Base-by-base conservation (phyloP, 2,329 filamentous ascomycete species). In the Nigrograna mackinnonii region DNA sequence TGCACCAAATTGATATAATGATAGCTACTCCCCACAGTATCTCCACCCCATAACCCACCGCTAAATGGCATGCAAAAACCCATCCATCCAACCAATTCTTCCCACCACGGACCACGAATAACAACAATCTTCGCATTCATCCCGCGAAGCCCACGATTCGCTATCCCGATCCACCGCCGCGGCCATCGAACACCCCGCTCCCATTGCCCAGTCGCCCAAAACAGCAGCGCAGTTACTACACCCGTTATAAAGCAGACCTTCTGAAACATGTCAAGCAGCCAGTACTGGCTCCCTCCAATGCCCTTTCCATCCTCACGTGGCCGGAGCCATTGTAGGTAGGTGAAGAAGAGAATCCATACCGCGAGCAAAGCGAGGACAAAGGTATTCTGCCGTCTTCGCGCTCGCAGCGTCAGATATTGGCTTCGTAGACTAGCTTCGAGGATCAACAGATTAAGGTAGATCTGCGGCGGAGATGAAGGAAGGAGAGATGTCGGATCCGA, bases 121-220 rank as follows among this genome's bases (percentile, higher is more conserved):
- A 97, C 80, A 40, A 99, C 91, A 35, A 99, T 85, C 73, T 99
- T 97, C 71, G 91, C 89, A 70, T 99, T 99, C 80, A 97, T 95
- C 41, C 82, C 87, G 47, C 94, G 81, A 50, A 99, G 76, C 11
- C 94, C 94, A 41, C 94, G 80, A 67, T 99, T 99, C 28, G 91
- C 88, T 48, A 91, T 85, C 54, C 80, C 84, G 55, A 97, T 85
- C 89, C 94, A 97, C 54, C 90, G 83, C 41, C 92, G 79, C 37
- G 94, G 94, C 91, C 94, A 97, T 49, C 91, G 83, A 41, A 99
- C 86, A 22, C 94, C 94, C 42, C 92, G 83, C 62, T 97, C 92
- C 88, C 92, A 99, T 68, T 96, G 91, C 20, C 94, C 94, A 0
- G 92, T 96, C 13, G 85, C 91, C 89, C 91, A 96, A 54, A 97